Evolutionary conservation across 2,329 filamentous ascomycete species (phyloP).

Genomic region (Microcera coccophila): DNA sequence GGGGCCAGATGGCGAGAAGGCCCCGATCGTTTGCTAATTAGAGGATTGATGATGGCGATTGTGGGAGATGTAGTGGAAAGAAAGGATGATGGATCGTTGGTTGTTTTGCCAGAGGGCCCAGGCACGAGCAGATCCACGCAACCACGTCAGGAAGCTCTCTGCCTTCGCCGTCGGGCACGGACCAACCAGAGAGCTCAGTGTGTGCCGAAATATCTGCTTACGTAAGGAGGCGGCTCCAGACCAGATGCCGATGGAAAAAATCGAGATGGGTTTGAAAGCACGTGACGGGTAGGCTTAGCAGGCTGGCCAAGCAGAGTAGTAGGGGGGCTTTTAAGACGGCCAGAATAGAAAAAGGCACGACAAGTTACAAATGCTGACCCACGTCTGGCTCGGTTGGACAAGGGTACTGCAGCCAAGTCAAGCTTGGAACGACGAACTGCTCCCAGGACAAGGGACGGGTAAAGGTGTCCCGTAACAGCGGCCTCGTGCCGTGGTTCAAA

Average conservation of each 20-base stretch:
- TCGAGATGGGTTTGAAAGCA: too few relatives aligned
- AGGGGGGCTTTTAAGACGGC: too few relatives aligned
- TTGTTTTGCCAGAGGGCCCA: slow-evolving; percentile 17
- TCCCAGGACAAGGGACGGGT: background rate
- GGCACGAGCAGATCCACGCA: slow-evolving; percentile 25
- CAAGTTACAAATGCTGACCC: background rate
- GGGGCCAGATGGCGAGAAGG: background rate
- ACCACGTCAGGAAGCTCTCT: slow-evolving; percentile 48
- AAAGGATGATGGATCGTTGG: slow-evolving; percentile 14
- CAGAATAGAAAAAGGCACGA: background rate
- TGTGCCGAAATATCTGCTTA: too few relatives aligned
- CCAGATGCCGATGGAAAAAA: too few relatives aligned
- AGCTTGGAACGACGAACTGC: background rate
- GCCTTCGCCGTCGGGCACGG: slow-evolving; percentile 33
- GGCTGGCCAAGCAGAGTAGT: too few relatives aligned
- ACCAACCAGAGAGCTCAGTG: slow-evolving; percentile 18
- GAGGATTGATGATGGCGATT: background rate
- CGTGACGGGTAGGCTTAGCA: too few relatives aligned
- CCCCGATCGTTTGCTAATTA: background rate
- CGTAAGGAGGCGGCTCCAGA: too few relatives aligned
- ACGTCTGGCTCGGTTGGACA: background rate
- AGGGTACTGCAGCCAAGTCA: background rate
- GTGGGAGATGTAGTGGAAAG: slow-evolving; percentile 4
- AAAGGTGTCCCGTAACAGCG: too few relatives aligned
- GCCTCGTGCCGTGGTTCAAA: too few relatives aligned